These are phyloP conservation scores for Colletotrichum sp. DNA, from an alignment of 2,329 filamentous ascomycete genomes.

Conservation along the genomic window DNA sequence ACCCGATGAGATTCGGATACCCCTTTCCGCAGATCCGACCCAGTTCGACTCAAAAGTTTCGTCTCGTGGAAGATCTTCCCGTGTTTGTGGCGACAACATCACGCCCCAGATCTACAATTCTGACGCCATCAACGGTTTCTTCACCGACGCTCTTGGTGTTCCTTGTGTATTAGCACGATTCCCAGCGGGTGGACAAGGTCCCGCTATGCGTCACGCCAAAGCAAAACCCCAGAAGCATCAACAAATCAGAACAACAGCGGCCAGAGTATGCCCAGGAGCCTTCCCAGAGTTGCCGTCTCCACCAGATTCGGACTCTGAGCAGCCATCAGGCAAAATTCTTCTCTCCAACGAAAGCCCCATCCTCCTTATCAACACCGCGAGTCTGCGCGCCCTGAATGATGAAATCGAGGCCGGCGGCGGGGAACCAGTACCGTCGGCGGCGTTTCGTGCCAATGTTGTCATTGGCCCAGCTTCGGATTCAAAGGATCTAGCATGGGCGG, in stretches of 20 bases:
- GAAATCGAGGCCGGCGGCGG: conserved; percentile 68
- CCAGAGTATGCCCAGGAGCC: conserved; percentile 51
- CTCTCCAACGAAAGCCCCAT: conserved; percentile 96
- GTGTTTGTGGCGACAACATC: conserved; percentile 84
- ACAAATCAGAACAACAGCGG: conserved; percentile 24
- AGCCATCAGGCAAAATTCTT: conserved; percentile 61
- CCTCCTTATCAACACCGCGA: conserved; percentile 80
- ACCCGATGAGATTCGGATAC: conserved; percentile 51
- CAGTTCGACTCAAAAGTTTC: conserved; percentile 50
- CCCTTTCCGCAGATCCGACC: conserved; percentile 71
- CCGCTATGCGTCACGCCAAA: conserved; percentile 72
- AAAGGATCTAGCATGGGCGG: conserved; percentile 68
- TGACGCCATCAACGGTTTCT: conserved; percentile 72
- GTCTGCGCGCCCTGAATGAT: conserved; percentile 78
- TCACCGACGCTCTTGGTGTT: conserved; percentile 75
- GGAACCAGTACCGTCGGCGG: conserved; percentile 70
- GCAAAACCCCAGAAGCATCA: conserved; percentile 69
- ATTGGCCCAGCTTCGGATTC: conserved; percentile 50
- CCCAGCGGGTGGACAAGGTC: conserved; percentile 67
- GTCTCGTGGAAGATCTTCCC: conserved; percentile 56
- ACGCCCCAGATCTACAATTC: conserved; percentile 73
- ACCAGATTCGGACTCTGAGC: conserved; percentile 62
- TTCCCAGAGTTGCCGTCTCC: conserved; percentile 61
- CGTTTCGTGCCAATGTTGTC: conserved; percentile 90
- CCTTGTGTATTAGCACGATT: conserved; percentile 87